Conservation (phyloP, 2,329 filamentous ascomycete genomes). For the Colletotrichum sp. region DNA sequence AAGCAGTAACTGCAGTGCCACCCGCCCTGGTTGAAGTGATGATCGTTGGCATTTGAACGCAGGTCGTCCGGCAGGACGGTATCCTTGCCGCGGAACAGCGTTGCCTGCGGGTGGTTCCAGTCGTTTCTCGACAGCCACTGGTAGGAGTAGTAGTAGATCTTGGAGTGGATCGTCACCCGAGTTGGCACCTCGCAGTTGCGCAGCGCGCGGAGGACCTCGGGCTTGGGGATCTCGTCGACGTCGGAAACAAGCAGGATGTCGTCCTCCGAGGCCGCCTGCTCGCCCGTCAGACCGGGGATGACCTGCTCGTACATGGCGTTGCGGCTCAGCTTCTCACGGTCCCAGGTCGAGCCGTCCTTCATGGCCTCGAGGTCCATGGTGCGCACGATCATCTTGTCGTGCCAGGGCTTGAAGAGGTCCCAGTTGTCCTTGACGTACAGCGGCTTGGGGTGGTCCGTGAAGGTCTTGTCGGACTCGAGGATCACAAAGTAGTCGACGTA, state of each 20-base stretch:
- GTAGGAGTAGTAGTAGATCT: slow-evolving; percentile 64
- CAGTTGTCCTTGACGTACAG: slow-evolving; percentile 58
- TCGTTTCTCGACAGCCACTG: slow-evolving; percentile 52
- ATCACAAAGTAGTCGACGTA: slow-evolving; percentile 71
- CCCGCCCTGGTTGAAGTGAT: slow-evolving; percentile 48
- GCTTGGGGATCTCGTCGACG: slow-evolving; percentile 64
- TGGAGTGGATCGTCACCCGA: slow-evolving; percentile 54
- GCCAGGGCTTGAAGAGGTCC: slow-evolving; percentile 55
- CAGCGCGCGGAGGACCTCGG: slow-evolving; percentile 52
- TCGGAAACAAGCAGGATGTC: slow-evolving; percentile 66
- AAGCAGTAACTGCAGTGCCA: slow-evolving; percentile 72
- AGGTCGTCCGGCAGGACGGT: slow-evolving; percentile 62
- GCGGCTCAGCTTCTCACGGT: slow-evolving; percentile 57
- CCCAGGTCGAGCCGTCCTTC: slow-evolving; percentile 41
- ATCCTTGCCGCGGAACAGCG: slow-evolving; percentile 47
- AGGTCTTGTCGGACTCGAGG: slow-evolving; percentile 63
- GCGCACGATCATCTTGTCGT: slow-evolving; percentile 65
- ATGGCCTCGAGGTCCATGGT: slow-evolving; percentile 24
- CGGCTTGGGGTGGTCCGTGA: slow-evolving; percentile 61
- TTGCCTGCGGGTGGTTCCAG: slow-evolving; percentile 67
- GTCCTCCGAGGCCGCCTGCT: slow-evolving; percentile 45
- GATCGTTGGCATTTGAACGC: slow-evolving; percentile 50
- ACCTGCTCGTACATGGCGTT: slow-evolving; percentile 65
- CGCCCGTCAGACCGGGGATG: slow-evolving; percentile 51
- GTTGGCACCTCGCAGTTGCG: slow-evolving; percentile 57